These are phyloP conservation scores for Raffaelea ambrosiae DNA, from an alignment of 2,329 filamentous ascomycete genomes.

Conservation along the genomic window DNA sequence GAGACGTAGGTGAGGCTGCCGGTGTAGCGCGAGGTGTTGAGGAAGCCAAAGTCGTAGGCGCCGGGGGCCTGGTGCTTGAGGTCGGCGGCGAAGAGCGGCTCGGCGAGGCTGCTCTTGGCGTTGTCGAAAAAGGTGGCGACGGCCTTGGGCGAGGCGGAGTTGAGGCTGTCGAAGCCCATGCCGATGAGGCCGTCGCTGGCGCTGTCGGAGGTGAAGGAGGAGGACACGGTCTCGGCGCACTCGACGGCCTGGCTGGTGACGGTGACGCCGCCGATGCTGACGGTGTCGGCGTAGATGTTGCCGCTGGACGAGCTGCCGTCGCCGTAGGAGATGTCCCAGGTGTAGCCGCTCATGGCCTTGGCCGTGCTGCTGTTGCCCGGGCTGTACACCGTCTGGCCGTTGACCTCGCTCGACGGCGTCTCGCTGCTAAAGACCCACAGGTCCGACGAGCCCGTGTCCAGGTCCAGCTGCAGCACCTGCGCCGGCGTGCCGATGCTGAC, in stretches of 20 bases:
- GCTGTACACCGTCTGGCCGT: constrained; percentile 28
- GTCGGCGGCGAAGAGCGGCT: constrained; percentile 64
- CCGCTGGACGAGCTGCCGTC: constrained; percentile 32
- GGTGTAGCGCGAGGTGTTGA: constrained; percentile 55
- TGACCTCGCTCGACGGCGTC: constrained; percentile 21
- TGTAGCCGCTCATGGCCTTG: constrained; percentile 19
- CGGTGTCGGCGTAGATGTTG: constrained; percentile 31
- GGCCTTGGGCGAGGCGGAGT: constrained; percentile 29
- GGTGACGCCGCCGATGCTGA: constrained; percentile 31
- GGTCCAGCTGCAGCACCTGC: constrained; percentile 52
- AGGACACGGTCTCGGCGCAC: constrained; percentile 30
- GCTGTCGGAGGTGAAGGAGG: constrained; percentile 26
- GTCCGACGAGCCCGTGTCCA: constrained; percentile 61
- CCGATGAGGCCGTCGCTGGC: constrained; percentile 35
- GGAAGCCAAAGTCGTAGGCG: constrained; percentile 65
- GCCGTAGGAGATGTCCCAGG: constrained; percentile 32
- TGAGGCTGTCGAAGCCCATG: constrained; percentile 32
- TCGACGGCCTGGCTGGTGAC: constrained; percentile 34
- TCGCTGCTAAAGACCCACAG: constrained; percentile 41
- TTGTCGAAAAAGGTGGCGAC: constrained; percentile 46
- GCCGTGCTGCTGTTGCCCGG: constrained; percentile 28
- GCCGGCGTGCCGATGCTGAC: constrained; percentile 47
- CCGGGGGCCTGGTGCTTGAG: constrained; percentile 53
- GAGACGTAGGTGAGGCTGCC: constrained; percentile 54
- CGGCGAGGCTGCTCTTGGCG: constrained; percentile 47